These are phyloP conservation scores for Pythium volutum DNA, from an alignment of 352 stramenopile species.

Conservation along the genomic window DNA sequence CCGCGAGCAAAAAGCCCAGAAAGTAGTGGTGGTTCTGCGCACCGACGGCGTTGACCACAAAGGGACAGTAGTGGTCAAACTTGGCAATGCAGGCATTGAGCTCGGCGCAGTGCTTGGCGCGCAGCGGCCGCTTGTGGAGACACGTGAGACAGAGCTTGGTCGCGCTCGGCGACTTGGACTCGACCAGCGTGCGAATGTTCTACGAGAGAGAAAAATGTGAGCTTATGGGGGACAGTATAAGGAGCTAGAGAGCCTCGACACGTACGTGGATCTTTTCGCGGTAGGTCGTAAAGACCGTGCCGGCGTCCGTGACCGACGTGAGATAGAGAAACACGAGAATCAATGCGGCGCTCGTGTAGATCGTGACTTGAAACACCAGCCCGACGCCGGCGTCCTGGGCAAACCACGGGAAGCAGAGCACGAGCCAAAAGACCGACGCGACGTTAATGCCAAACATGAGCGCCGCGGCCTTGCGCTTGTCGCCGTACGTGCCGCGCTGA, in stretches of 20 bases:
- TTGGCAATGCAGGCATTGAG: constrained; percentile 74
- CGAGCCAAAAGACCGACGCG: constrained; percentile 64
- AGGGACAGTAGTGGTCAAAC: constrained; percentile 87
- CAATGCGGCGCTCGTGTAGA: constrained; percentile 19
- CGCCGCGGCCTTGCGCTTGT: constrained; percentile 70
- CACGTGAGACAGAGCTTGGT: constrained; percentile 82
- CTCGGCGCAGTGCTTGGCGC: constrained; percentile 77
- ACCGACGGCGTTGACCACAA: constrained; percentile 93
- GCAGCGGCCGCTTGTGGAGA: constrained; percentile 68
- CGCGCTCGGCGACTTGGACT: constrained; percentile 65
- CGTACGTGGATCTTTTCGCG: constrained; percentile 61
- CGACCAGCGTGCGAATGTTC: constrained; percentile 68
- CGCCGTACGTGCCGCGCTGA: constrained; percentile 59
- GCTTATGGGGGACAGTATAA: background rate
- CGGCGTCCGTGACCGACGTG: constrained; percentile 49
- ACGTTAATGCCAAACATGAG: constrained; percentile 77
- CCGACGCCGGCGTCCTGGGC: constrained; percentile 21
- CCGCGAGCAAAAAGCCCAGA: constrained; percentile 87
- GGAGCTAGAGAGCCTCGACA: background rate
- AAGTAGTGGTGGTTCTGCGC: constrained; percentile 94
- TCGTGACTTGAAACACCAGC: constrained; percentile 28
- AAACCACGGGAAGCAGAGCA: constrained; percentile 40
- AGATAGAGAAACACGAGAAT: constrained; percentile 57
- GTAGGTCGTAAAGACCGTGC: constrained; percentile 64
- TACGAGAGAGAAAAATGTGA: constrained; percentile 12